A percentile compares a stretch with the other conserved stretches of the same genome.
Conservation (phyloP, 2,329 filamentous ascomycete genomes). For the Aspergillus sp. region DNA sequence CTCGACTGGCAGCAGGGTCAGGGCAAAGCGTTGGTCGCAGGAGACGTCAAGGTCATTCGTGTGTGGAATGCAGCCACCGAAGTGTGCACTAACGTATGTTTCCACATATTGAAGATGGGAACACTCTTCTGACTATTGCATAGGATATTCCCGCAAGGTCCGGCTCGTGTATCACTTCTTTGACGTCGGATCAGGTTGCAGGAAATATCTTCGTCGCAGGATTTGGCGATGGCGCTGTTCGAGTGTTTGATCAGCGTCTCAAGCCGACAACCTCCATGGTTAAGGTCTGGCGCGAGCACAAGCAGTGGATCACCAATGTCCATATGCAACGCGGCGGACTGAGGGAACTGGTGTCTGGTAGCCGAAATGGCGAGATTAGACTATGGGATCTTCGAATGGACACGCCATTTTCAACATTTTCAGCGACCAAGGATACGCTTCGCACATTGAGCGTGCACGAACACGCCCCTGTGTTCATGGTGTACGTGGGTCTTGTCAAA, state of each 20-base stretch:
- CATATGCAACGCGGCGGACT: constrained; percentile 96
- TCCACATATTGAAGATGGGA: neutral
- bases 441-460: constrained; percentile 91
- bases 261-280: constrained; percentile 89
- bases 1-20: constrained; percentile 99
- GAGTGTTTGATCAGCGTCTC: constrained; percentile 88
- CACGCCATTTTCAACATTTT: constrained; percentile 70
- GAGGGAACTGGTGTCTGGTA: constrained; percentile 85
- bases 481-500: constrained; percentile 62
- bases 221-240: constrained; percentile 91
- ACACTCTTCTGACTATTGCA: neutral
- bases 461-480: constrained; percentile 91
- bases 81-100: constrained; percentile 72
- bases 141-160: constrained; percentile 90
- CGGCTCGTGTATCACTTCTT: constrained; percentile 89
- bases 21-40: constrained; percentile 90
- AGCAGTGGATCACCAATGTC: constrained; percentile 92
- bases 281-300: constrained; percentile 93
- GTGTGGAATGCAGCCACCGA: constrained; percentile 96
- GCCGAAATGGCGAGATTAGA: constrained; percentile 88
- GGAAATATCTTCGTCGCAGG: constrained; percentile 95
- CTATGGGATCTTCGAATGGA: constrained; percentile 96
- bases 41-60: constrained; percentile 90
- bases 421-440: constrained; percentile 74
- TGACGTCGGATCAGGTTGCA: constrained; percentile 97